Evolutionary conservation across 2,329 filamentous ascomycete species (phyloP).

Genomic region (Cordyceps tenuipes): DNA sequence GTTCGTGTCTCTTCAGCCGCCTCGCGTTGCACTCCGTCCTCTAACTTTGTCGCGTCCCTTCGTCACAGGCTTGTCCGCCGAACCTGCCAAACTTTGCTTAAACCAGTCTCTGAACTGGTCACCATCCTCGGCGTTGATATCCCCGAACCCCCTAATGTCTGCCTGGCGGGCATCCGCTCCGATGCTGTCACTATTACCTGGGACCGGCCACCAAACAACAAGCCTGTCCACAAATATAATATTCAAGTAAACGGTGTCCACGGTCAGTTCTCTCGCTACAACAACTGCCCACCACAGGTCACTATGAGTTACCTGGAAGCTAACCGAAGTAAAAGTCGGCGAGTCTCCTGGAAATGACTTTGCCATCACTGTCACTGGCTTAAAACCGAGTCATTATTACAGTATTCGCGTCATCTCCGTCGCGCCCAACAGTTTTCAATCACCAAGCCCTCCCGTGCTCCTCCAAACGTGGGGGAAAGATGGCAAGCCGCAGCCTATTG

Average conservation of each 20-base stretch:
- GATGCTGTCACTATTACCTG: conserved; percentile 87
- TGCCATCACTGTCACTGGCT: conserved; percentile 78
- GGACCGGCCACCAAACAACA: conserved; percentile 61
- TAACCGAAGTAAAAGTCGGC: conserved; percentile 50
- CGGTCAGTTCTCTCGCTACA: conserved; percentile 45
- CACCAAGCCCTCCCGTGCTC: conserved; percentile 76
- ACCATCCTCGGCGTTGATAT: conserved; percentile 90
- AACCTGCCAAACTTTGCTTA: conserved; percentile 80
- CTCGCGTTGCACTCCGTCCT: conserved; percentile 18
- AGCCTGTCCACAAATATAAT: conserved; percentile 73
- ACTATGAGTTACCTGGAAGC: background rate
- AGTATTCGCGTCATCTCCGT: conserved; percentile 89
- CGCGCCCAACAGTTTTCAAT: conserved; percentile 86
- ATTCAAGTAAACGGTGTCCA: conserved; percentile 91
- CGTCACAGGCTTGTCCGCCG: conserved; percentile 66
- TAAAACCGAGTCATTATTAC: conserved; percentile 83
- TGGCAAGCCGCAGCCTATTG: conserved; percentile 52
- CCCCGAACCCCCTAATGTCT: conserved; percentile 79
- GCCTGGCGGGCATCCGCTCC: conserved; percentile 78
- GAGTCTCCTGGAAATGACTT: conserved; percentile 53
- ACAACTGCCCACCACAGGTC: background rate
- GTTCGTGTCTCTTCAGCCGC: conserved; percentile 31
- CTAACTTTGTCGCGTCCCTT: background rate
- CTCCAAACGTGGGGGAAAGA: conserved; percentile 66
- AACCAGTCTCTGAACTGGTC: conserved; percentile 84